Base-by-base conservation (phyloP, 208 protist species). In the Wallacemonas sp. region DNA sequence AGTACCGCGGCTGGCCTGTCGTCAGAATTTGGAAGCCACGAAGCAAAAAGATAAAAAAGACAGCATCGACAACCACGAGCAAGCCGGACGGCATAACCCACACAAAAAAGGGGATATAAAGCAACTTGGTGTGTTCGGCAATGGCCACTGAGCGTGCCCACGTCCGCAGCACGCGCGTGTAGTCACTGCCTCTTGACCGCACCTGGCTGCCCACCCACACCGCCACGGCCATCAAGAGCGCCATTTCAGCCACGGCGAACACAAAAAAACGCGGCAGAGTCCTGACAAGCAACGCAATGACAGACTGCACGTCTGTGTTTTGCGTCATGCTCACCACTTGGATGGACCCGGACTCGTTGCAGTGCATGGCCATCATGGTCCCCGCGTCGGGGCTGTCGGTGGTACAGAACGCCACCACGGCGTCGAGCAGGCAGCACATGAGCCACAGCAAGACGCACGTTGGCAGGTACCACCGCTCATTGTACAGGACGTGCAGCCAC, bases 401-500 rank as follows among this genome's bases (percentile, higher is more conserved):
- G 5, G 52, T 59, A 29, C 52, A 59, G 14, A 78, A 74, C 54
- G 80, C 85, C n/a, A 89, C 82, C 22, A 90, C 86, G 11, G 87
- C 84, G 61, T 95, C 90, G 18, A 95, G 44, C 1, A 86, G 49
- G 39, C 87, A 92, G 50, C 77, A 86, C 33, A 82, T 10, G 2
- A 93, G 32, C 31, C 74, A 76, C 4, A 69, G 31, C 46, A 74
- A 2, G 16, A 86, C 44, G 42, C 77, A 70, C 20, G 32, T 33
- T 0, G 33, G 50, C 29, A 72, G 39, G 20, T 64, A 29, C 25
- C 62, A 59, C 29, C 33, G 44, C 36, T 79, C 65, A 67, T 96
- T 96, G 65, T 81, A 92, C 26, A 96, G 54, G 11, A 91, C 65
- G 68, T 96, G 91, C 26, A 73, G 72, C 87, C 91, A 96, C 5